Evolutionary conservation across 352 stramenopile species (phyloP).

Genomic region (Pythium aphanidermatum): DNA sequence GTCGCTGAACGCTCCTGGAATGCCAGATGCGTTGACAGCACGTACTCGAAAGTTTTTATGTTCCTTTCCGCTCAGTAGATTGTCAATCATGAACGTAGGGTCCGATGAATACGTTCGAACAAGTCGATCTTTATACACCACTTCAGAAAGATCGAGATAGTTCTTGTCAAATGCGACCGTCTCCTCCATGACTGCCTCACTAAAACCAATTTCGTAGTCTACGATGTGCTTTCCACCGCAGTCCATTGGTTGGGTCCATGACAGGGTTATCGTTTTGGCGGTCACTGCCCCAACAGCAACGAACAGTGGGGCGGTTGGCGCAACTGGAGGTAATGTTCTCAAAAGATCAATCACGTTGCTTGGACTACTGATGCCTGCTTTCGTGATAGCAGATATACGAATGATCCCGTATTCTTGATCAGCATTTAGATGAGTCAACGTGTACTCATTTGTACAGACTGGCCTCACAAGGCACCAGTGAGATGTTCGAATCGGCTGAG

Average conservation of each 20-base stretch:
- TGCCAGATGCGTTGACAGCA: constrained; percentile 49
- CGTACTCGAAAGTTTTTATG: constrained; percentile 62
- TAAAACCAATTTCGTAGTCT: constrained; percentile 65
- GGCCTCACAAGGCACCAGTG: constrained; percentile 51
- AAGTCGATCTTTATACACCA: constrained; percentile 45
- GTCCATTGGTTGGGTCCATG: constrained; percentile 55
- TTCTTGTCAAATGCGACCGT: constrained; percentile 27
- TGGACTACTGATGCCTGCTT: constrained; percentile 38
- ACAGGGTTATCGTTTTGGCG: constrained; percentile 55
- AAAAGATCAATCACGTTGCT: constrained; percentile 41
- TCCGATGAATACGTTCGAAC: constrained; percentile 40
- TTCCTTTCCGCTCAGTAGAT: constrained; percentile 55
- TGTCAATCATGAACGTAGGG: constrained; percentile 29
- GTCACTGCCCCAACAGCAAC: constrained; percentile 41
- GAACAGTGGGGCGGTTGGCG: constrained; percentile 43
- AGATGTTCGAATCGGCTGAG: constrained; percentile 25
- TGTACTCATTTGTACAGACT: constrained; percentile 39
- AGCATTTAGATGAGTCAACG: constrained; percentile 28
- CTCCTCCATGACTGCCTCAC: constrained; percentile 53
- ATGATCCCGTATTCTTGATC: constrained; percentile 46
- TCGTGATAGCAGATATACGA: constrained; percentile 41
- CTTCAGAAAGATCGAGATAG: constrained; percentile 48
- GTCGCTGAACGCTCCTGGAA: constrained; percentile 42
- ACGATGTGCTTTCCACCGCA: constrained; percentile 46
- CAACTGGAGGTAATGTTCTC: constrained; percentile 22